phyloP scores from a whole-genome alignment of 2,329 filamentous ascomycete genomes.

The Aureobasidium sp. region DNA sequence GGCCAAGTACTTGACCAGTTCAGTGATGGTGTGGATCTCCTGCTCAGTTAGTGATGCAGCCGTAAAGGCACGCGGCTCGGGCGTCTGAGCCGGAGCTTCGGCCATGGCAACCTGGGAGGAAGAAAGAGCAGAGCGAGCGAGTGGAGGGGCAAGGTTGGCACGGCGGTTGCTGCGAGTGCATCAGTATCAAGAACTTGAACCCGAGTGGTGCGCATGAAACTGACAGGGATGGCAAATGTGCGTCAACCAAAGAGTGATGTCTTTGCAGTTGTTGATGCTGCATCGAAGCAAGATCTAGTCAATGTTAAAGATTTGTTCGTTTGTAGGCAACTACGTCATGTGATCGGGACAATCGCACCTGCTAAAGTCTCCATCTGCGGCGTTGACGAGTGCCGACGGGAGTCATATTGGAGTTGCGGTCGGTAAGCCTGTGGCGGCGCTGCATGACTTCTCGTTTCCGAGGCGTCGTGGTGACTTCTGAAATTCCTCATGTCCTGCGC shows the following conservation, averaged over 20 bases:
- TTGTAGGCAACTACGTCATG: slow-evolving; percentile 10
- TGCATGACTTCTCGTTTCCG: slow-evolving; percentile 21
- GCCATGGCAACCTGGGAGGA: slow-evolving; percentile 53
- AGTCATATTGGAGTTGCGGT: slow-evolving; percentile 25
- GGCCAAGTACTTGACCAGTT: slow-evolving; percentile 46
- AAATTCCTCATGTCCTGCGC: slow-evolving; percentile 20
- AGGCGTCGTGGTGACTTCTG: slow-evolving; percentile 7
- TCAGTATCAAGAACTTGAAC: neutral
- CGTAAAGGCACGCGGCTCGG: slow-evolving; percentile 46
- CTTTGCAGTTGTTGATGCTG: slow-evolving; percentile 50
- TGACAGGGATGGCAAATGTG: slow-evolving; percentile 17
- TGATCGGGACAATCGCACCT: slow-evolving; percentile 36
- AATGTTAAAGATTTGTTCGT: slow-evolving; percentile 5
- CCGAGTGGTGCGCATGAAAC: slow-evolving; percentile 23
- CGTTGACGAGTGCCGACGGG: slow-evolving; percentile 47
- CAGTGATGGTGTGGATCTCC: slow-evolving; percentile 48
- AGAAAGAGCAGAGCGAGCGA: slow-evolving; percentile 46
- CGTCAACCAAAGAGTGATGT: slow-evolving; percentile 19
- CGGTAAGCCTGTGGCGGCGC: slow-evolving; percentile 21
- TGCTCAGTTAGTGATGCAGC: slow-evolving; percentile 47
- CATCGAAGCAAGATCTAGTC: slow-evolving; percentile 51
- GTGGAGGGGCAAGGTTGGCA: slow-evolving; percentile 34
- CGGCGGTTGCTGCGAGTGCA: slow-evolving; percentile 8
- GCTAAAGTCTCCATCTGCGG: slow-evolving; percentile 54
- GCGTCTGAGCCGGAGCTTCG: slow-evolving; percentile 47